Conservation (phyloP, 2,329 filamentous ascomycete species). For the Lachnellula suecica region DNA sequence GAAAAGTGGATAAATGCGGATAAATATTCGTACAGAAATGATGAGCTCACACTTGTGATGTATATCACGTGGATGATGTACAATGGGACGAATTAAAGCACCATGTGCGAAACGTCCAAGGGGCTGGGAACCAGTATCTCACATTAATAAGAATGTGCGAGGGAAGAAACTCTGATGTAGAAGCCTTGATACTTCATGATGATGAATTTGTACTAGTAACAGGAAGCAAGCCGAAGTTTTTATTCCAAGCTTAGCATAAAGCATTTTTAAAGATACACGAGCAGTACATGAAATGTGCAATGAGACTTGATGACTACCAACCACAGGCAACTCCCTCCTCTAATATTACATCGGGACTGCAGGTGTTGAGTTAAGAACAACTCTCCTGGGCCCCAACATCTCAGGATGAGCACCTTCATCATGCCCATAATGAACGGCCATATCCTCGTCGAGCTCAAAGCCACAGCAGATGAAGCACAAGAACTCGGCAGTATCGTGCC, state of each 20-base stretch:
- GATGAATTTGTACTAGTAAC: neutral
- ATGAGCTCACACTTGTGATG: no score
- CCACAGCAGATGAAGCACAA: constrained; percentile 29
- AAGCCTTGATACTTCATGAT: neutral
- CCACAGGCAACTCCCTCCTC: neutral
- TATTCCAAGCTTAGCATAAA: neutral
- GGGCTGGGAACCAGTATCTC: no score
- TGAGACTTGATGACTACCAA: neutral
- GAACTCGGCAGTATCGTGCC: constrained; percentile 14
- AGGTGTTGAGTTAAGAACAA: neutral
- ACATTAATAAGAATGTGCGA: neutral
- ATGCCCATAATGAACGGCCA: neutral
- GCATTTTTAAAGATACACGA: neutral
- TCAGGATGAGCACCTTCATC: neutral
- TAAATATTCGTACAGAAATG: no score
- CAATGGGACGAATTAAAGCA: no score
- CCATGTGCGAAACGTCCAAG: no score
- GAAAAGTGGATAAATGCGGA: no score
- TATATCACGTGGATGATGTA: no score
- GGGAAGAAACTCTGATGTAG: neutral
- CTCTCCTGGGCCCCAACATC: neutral
- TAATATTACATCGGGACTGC: neutral
- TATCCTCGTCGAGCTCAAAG: constrained; percentile 22
- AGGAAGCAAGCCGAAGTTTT: neutral
- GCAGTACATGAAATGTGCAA: neutral